A percentile compares a stretch with the other conserved stretches of the same genome.
These are phyloP conservation scores for Irpex rosettiformis DNA, from an alignment of 1,284 basidiomycete species.

Conservation along the genomic window DNA sequence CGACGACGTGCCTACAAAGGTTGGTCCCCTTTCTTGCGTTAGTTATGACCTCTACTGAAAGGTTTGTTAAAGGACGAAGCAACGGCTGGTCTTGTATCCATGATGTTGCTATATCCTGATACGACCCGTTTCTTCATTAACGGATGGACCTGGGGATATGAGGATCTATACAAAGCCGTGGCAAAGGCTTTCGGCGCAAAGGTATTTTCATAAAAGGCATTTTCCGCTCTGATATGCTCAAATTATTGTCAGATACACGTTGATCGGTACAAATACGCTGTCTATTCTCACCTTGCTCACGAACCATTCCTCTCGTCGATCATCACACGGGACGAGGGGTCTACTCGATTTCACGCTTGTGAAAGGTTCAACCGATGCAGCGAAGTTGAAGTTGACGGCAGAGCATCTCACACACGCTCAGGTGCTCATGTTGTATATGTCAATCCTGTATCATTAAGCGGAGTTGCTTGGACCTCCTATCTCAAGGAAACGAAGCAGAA, in stretches of 20 bases:
- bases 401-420: conserved; percentile 25
- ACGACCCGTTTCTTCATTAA: conserved; percentile 85
- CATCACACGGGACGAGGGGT: conserved; percentile 55
- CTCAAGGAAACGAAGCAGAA: conserved; percentile 40
- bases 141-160: conserved; percentile 92
- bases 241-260: conserved; percentile 67
- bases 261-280: conserved; percentile 79
- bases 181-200: conserved; percentile 58
- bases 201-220: conserved; percentile 35
- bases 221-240: neutral
- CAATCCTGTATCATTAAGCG: conserved; percentile 70
- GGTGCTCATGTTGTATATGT: conserved; percentile 69
- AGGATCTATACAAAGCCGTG: conserved; percentile 78
- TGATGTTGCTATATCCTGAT: conserved; percentile 67
- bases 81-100: conserved; percentile 58
- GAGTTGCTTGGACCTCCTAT: conserved; percentile 61
- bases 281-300: conserved; percentile 56
- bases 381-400: conserved; percentile 46
- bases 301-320: conserved; percentile 64
- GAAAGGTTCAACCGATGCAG: conserved; percentile 78
- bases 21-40: conserved; percentile 23
- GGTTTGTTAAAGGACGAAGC: conserved; percentile 54
- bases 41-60: neutral
- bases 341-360: conserved; percentile 88
- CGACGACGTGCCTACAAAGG: conserved; percentile 71